Conservation (phyloP, 2,329 filamentous ascomycete species). For the Hymenoscyphus fraxineus region DNA sequence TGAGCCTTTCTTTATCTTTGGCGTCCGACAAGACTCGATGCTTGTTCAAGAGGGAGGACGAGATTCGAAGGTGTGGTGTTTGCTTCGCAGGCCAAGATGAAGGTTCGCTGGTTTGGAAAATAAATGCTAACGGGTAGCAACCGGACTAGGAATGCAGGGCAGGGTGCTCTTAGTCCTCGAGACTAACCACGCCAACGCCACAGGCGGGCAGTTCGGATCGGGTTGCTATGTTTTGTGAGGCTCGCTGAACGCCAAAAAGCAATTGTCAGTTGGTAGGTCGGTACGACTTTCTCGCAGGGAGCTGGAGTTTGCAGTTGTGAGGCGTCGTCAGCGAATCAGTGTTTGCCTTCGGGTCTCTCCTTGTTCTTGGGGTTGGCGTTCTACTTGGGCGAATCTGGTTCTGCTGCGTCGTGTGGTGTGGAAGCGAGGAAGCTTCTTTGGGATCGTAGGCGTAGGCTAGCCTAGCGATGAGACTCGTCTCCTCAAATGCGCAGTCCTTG, state of each 20-base stretch:
- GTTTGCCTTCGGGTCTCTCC: not conserved
- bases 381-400: not conserved
- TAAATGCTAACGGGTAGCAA: slow-evolving; percentile 7
- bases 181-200: not conserved
- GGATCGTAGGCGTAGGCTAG: not conserved
- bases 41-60: not conserved
- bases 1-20: slow-evolving; percentile 6
- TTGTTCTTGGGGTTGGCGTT: too few relatives aligned
- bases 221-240: slow-evolving; percentile 5
- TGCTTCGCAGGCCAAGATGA: slow-evolving; percentile 1
- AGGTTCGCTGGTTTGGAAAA: not conserved
- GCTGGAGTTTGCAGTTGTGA: slow-evolving; percentile 1
- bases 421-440: not conserved
- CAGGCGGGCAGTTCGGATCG: not conserved
- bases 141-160: slow-evolving; percentile 2
- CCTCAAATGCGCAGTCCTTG: too few relatives aligned
- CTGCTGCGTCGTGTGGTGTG: not conserved
- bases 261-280: not conserved
- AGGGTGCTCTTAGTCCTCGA: not conserved
- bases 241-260: not conserved
- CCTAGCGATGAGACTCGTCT: not conserved
- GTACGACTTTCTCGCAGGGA: not conserved
- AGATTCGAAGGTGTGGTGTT: not conserved
- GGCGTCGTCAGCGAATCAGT: slow-evolving; percentile 5
- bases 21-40: slow-evolving; percentile 4